A percentile compares a stretch with the other conserved stretches of the same genome.
phyloP scores from a whole-genome alignment of 331 rosid species.

The Acacia pycnantha region DNA sequence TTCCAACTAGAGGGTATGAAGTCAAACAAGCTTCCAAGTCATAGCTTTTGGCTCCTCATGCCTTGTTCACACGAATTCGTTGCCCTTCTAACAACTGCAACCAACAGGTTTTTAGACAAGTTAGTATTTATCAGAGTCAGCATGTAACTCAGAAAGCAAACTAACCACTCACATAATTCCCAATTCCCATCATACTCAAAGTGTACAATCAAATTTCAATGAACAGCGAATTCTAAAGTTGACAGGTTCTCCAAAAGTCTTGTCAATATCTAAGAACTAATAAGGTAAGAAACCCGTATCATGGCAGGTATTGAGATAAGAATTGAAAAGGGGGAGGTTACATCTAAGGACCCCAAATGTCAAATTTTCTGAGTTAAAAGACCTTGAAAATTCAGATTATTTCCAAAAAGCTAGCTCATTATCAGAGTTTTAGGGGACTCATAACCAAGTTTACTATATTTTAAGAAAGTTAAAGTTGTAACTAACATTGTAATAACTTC shows the following conservation, averaged over 20 bases:
- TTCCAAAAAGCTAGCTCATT: background rate
- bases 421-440: background rate
- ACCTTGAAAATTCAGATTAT: background rate
- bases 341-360: background rate
- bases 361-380: background rate
- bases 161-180: slow-evolving; percentile 5
- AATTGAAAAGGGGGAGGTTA: background rate
- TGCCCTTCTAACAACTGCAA: slow-evolving; percentile 87
- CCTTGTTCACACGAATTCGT: slow-evolving; percentile 84
- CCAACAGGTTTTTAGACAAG: slow-evolving; percentile 10
- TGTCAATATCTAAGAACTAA: background rate
- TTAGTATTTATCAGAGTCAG: slow-evolving; percentile 17
- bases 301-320: background rate
- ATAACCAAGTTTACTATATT: background rate
- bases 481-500: background rate
- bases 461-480: background rate
- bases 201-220: slow-evolving; percentile 5
- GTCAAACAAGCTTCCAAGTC: slow-evolving; percentile 21
- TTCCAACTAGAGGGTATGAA: slow-evolving; percentile 20
- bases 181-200: slow-evolving; percentile 4
- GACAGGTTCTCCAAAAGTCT: background rate
- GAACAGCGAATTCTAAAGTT: slow-evolving; percentile 18
- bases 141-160: slow-evolving; percentile 7
- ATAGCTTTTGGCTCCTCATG: slow-evolving; percentile 38
- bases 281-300: background rate